phyloP scores from a whole-genome alignment of 1,284 basidiomycete species.

The Vanrija sp. region DNA sequence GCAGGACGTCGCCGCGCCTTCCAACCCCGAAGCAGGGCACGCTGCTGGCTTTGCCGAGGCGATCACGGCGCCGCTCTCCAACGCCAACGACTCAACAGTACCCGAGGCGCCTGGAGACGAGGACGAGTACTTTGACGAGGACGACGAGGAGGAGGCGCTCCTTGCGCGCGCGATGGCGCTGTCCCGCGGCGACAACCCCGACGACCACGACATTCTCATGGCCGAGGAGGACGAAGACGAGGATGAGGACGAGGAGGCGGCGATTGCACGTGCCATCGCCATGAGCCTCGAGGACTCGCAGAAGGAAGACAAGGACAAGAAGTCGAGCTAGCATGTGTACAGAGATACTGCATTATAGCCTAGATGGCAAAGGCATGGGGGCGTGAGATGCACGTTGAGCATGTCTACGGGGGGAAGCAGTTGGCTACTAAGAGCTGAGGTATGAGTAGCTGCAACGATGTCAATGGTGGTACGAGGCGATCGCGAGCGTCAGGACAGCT shows the following conservation, averaged over 20 bases:
- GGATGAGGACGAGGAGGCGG: slow-evolving; percentile 57
- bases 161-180: slow-evolving; percentile 42
- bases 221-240: slow-evolving; percentile 41
- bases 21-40: slow-evolving; percentile 12
- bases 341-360: slow-evolving; percentile 2
- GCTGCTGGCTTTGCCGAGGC: slow-evolving; percentile 16
- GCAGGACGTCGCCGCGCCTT: slow-evolving; percentile 4
- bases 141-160: slow-evolving; percentile 43
- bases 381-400: no score
- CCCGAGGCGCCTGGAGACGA: slow-evolving; percentile 25
- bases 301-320: slow-evolving; percentile 28
- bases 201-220: slow-evolving; percentile 41
- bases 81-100: slow-evolving; percentile 24
- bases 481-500: no score
- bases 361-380: no score
- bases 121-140: slow-evolving; percentile 20
- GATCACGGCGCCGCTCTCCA: slow-evolving; percentile 24
- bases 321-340: slow-evolving; percentile 4
- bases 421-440: no score
- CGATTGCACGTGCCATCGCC: slow-evolving; percentile 61
- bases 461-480: no score
- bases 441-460: no score
- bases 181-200: slow-evolving; percentile 32
- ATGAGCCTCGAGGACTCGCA: slow-evolving; percentile 55
- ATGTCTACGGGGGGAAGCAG: no score